phyloP scores from a whole-genome alignment of 2,329 filamentous ascomycete genomes.

The Penicillium hordei region DNA sequence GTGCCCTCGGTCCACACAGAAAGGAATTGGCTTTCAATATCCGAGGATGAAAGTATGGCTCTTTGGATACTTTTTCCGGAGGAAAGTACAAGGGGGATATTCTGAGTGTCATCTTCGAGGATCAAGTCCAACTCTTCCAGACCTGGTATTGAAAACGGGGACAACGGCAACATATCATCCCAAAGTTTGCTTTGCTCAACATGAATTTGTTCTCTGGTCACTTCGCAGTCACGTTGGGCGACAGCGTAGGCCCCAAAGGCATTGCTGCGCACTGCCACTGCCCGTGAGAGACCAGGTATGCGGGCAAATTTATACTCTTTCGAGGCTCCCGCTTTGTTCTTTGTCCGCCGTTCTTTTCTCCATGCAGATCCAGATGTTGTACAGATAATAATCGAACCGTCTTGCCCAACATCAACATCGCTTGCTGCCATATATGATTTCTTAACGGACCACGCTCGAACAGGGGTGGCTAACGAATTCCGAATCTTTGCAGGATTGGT shows the following conservation, averaged over 20 bases:
- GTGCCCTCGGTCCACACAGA: constrained; percentile 31
- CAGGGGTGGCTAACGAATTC: constrained; percentile 72
- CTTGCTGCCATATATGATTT: constrained; percentile 80
- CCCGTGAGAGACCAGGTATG: constrained; percentile 81
- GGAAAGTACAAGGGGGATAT: constrained; percentile 33
- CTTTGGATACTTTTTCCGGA: constrained; percentile 37
- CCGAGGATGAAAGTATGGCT: constrained; percentile 45
- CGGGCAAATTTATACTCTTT: constrained; percentile 97
- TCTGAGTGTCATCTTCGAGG: constrained; percentile 41
- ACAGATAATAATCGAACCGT: constrained; percentile 91
- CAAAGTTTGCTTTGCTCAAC: constrained; percentile 69
- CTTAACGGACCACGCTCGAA: constrained; percentile 83
- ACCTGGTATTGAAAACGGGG: constrained; percentile 64
- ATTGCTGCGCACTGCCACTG: constrained; percentile 81
- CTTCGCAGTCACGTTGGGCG: constrained; percentile 77
- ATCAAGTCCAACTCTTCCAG: constrained; percentile 41
- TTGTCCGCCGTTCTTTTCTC: constrained; percentile 79
- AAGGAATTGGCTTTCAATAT: constrained; percentile 46
- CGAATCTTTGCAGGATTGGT: constrained; percentile 91
- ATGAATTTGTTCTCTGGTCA: constrained; percentile 70
- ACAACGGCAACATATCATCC: constrained; percentile 69
- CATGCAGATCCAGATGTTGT: constrained; percentile 92
- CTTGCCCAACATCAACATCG: constrained; percentile 85
- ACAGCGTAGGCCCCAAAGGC: constrained; percentile 87
- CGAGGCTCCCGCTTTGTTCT: constrained; percentile 70